Base-by-base conservation (phyloP, 2,329 filamentous ascomycete species). In the Fusarium algeriense region DNA sequence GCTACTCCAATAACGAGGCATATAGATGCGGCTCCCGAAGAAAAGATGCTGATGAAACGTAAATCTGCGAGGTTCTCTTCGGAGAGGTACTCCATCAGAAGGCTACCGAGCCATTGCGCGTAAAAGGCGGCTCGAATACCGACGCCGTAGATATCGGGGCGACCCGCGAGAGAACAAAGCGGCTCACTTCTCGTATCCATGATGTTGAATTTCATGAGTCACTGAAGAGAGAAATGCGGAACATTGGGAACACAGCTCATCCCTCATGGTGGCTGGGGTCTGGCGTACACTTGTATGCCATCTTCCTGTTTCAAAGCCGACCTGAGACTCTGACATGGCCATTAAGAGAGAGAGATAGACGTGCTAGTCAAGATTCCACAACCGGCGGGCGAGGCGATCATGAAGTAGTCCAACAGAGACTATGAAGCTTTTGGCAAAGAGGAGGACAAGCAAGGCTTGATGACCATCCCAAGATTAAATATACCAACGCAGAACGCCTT, bases 111-210 rank as follows among this genome's bases (percentile, higher is more conserved):
- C 81, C 81, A 83, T 64, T 81, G 79, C 26, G 78, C 55, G 60
- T 82, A 82, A 58, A 81, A 80, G 13, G 76, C 76, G 26, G 75
- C 71, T 7, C 80, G 77, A 55, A 82, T 78, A 44, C 79, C 80
- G 20, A 82, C 58, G 10, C 80, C 80, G 46, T 82, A 82, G 50
- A 81, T 70, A 28, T 77, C 78, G 40, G 79, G 73, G 23, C 75
- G 70, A 19, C 78, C 75, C 32, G 69, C 55, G 41, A 69, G 58
- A 19, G 73, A 65, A 63, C 80, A 81, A 26, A 74, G 69, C 40
- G 28, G 38, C 23, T 57, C 50, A 11, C 28, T 57, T 45, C 57
- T 20, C 8, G 20, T 13, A 48, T 59, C 34, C 62, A 63, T 73
- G 19, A 54, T 40, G 4, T 15, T 30, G 43, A 34, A 8, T 41